These are phyloP conservation scores for Obelidium mucronatum DNA, from an alignment of 192 early-diverging fungal genomes.

Conservation along the genomic window DNA sequence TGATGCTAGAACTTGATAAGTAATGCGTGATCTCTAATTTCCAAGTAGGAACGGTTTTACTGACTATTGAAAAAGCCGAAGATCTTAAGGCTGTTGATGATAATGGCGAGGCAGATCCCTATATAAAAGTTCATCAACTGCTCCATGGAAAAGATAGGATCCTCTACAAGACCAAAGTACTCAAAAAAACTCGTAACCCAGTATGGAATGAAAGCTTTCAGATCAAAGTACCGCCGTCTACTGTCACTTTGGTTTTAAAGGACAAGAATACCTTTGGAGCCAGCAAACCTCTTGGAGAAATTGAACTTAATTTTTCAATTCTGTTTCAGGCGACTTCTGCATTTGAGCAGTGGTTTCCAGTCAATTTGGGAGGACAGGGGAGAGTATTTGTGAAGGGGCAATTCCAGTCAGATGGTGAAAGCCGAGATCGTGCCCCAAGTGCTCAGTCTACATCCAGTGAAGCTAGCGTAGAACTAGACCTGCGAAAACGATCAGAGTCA, in stretches of 20 bases:
- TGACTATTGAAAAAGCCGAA: constrained; percentile 57
- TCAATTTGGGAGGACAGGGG: constrained; percentile 50
- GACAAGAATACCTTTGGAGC: constrained; percentile 74
- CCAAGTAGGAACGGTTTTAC: constrained; percentile 10
- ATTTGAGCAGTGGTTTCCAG: constrained; percentile 49
- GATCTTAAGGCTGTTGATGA: constrained; percentile 64
- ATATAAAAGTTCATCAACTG: constrained; percentile 54
- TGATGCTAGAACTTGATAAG: too few relatives aligned
- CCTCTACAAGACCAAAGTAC: constrained; percentile 69
- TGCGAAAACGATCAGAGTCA: too few relatives aligned
- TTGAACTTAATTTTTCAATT: constrained; percentile 58
- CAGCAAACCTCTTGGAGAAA: constrained; percentile 71
- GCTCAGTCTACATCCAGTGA: too few relatives aligned
- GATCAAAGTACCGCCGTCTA: constrained; percentile 42
- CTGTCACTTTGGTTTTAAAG: constrained; percentile 65
- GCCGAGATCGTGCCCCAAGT: too few relatives aligned
- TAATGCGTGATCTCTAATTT: too few relatives aligned
- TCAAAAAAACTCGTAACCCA: constrained; percentile 76
- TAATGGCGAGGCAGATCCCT: constrained; percentile 74
- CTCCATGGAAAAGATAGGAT: constrained; percentile 63
- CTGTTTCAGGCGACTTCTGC: constrained; percentile 36
- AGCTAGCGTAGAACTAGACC: too few relatives aligned
- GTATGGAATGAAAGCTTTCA: constrained; percentile 60
- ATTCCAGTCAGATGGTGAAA: not conserved
- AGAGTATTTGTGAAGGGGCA: constrained; percentile 38